phyloP scores from a whole-genome alignment of 2,329 filamentous ascomycete genomes.

The Aspergillus terreus region DNA sequence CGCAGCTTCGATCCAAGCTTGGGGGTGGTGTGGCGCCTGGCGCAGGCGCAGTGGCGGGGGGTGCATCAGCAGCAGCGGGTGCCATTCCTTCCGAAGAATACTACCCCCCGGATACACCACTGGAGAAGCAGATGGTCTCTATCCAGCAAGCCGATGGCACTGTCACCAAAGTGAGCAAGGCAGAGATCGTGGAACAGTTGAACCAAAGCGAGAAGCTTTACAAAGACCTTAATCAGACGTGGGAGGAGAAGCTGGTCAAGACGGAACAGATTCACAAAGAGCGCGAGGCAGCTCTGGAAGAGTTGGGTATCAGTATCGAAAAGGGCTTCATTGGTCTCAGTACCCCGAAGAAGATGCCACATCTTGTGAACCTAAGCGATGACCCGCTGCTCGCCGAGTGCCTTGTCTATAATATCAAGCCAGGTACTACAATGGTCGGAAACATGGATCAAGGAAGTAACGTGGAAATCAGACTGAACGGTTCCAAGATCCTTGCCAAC shows the following conservation, averaged over 20 bases:
- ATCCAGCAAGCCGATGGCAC: constrained; percentile 82
- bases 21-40: constrained; percentile 52
- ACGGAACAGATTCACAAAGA: constrained; percentile 98
- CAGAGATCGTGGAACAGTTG: constrained; percentile 94
- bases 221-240: constrained; percentile 94
- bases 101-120: constrained; percentile 87
- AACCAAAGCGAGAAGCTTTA: constrained; percentile 96
- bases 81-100: constrained; percentile 65
- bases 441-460: constrained; percentile 83
- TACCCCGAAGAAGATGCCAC: constrained; percentile 98
- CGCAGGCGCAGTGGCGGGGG: constrained; percentile 27
- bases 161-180: constrained; percentile 94
- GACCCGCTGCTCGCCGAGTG: constrained; percentile 92
- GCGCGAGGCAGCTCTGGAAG: constrained; percentile 88
- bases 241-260: constrained; percentile 93
- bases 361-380: constrained; percentile 96
- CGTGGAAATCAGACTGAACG: constrained; percentile 89
- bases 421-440: constrained; percentile 87
- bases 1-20: constrained; percentile 80
- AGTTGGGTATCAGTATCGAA: constrained; percentile 97
- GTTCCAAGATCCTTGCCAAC: constrained; percentile 84
- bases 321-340: constrained; percentile 95
- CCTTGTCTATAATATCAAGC: constrained; percentile 96
- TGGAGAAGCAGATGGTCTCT: constrained; percentile 94
- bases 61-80: constrained; percentile 44